Evolutionary conservation across 1,284 basidiomycete species (phyloP), one percentile per base, ranked within the genome.

Genomic region (Tilletia indica): DNA sequence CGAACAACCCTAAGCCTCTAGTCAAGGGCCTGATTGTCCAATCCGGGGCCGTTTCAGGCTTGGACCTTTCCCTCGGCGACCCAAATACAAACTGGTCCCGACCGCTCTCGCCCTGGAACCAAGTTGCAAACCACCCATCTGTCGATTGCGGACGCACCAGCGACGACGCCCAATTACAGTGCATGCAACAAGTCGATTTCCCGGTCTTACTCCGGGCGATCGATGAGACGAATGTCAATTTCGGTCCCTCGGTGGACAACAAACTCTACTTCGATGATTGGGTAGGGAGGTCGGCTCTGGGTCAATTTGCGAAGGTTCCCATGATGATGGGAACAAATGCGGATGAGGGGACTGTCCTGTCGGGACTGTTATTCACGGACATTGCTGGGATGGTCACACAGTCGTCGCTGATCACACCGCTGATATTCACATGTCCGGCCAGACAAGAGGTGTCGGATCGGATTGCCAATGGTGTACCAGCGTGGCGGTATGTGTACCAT

Each of bases 151-250:
- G 61, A 9, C 9, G 6, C 8, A 16, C 3, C 9, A 36, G 19
- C 61, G 34, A 64, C 36, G 36, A 3, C 4, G 61, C 61, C 12
- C 61, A 64, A 38, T 14, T 64, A 36, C 4, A 4, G 6, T 64
- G 61, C 61, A 64, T 64, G 61, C 61, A 64, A 38, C 9, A 64
- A 38, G 61, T 64, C 16, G 34, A 36, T 6, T 64, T 38, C 14
- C 6, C 61, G 36, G 5, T 12, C 36, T 19, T 64, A 4, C 36
- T 64, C 61, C 4, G 12, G 3, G 61, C 61, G 34, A 36, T 64
- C 12, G 6, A 38, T 11, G 2, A 3, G 34, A 8, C 19, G 14
- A 21, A 21, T 4, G 3, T 21, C 12, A 3, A 39, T 3, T 64
- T 64, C 21, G 61, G 61, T 0, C 61, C 61, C 3, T 9, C 61